phyloP scores from a whole-genome alignment of 2,329 filamentous ascomycete genomes.

The Hypoxylon sp. region DNA sequence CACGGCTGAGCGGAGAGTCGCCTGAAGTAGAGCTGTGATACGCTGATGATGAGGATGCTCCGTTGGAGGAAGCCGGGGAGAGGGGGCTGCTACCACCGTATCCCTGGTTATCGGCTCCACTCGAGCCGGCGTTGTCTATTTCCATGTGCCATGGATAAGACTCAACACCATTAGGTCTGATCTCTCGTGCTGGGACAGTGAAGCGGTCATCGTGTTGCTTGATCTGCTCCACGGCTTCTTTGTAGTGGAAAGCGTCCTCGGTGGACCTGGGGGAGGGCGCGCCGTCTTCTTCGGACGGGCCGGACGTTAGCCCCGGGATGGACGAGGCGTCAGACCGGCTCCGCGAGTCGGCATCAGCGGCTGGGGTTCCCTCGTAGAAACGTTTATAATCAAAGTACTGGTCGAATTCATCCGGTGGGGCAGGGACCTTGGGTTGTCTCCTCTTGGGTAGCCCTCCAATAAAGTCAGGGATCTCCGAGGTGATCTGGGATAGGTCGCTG shows the following conservation, averaged over 20 bases:
- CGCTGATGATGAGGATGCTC: constrained; percentile 30
- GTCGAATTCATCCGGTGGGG: constrained; percentile 47
- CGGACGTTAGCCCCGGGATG: constrained; percentile 55
- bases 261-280: constrained; percentile 51
- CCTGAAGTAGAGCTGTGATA: constrained; percentile 41
- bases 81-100: constrained; percentile 43
- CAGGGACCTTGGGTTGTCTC: constrained; percentile 45
- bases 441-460: constrained; percentile 51
- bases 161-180: constrained; percentile 51
- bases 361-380: constrained; percentile 49
- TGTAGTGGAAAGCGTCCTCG: constrained; percentile 49
- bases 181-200: constrained; percentile 53
- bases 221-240: constrained; percentile 50
- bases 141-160: constrained; percentile 52
- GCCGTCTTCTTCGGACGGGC: constrained; percentile 54
- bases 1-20: constrained; percentile 47
- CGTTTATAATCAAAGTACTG: constrained; percentile 52
- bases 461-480: constrained; percentile 52
- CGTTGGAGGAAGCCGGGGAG: constrained; percentile 47
- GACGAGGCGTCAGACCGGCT: constrained; percentile 54
- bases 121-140: constrained; percentile 46
- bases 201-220: constrained; percentile 55
- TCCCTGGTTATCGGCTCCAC: constrained; percentile 42
- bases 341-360: constrained; percentile 51
- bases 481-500: constrained; percentile 52